Evolutionary conservation across 495 filamentous ascomycete species (phyloP), one percentile per base, ranked within the genome.

Genomic region (Aspergillus asperescens): DNA sequence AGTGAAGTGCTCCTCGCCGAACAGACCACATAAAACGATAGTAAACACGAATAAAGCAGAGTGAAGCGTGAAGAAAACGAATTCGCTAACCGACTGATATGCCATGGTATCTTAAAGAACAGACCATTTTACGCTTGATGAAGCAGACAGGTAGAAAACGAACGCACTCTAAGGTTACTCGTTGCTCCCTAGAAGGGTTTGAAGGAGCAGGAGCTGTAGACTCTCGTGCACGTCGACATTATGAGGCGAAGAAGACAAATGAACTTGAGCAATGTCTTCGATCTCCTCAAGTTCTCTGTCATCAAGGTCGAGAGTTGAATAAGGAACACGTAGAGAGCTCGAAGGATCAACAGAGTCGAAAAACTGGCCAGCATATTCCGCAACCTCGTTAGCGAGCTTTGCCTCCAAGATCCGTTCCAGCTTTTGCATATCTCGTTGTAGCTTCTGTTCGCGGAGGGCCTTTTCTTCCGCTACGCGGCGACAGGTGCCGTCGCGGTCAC

Each of bases 341-440:
- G 31, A 47, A 8, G 42, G 34, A 40, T 69, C 66, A 13, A 74
- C 48, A 19, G 49, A 39, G 41, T 59, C 64, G 38, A 77, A 69
- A 59, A 77, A 77, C 40, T 76, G 66, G 10, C 73, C 70, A 0
- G 69, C 73, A 55, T 59, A 70, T 48, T 75, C 75, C 10, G 71
- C 73, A 32, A 73, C 58, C 52, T 75, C 68, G 54, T 76, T 72
- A n/a, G 74, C 73, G 4, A 73, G 50, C 48, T 74, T 75, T 25
- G 59, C 55, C 48, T 74, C 69, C 16, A 74, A 49, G n/a, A 73
- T 69, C 7, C 66, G 62, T 31, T 76, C 67, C 7, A 76, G 60
- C 57, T 64, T 61, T 43, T 65, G 63, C 68, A 73, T 70, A 48
- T 75, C 69, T 42, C 67, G 66, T 56, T 75, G 73, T 69, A 71